Evolutionary conservation across 352 stramenopile genomes (phyloP), one percentile per base, ranked within the genome.

Genomic region (Phytophthora pisi): DNA sequence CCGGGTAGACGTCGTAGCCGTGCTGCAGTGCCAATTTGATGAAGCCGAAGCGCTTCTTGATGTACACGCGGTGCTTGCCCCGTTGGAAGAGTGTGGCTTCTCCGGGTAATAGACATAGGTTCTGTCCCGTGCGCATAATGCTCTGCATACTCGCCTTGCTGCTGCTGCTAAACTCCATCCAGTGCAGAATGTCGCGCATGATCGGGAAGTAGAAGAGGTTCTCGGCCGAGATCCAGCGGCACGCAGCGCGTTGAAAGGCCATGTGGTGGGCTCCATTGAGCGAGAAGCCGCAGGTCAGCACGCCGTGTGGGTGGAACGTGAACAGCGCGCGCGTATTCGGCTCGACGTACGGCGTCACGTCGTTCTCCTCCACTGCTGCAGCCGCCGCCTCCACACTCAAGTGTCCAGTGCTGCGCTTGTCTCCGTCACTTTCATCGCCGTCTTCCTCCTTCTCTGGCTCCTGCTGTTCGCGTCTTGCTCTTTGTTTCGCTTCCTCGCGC

Each of bases 41-140:
- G 73, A 99, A 98, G 3, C 96, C 96, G 40, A 91, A 92, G 13
- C 95, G 82, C 30, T 90, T 86, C 57, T 97, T 92, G 52, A 99
- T 76, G 61, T 90, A 98, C 26, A 98, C 84, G 57, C 94, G 88
- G 73, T 98, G 95, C 36, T 83, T 79, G 3, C 80, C 80, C 15
- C 80, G 78, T 47, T 82, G 70, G 52, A 84, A 97, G 11, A 98
- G 65, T 16, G 95, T 98, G 6, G 93, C 95, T 77, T 98, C 96
- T 70, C 96, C 96, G 0, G 96, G 94, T 15, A 97, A 70, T 18
- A 99, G 67, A 16, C 72, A 85, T 61, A 96, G 36, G 71, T 93
- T 96, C 40, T 84, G 69, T 0, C 74, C 74, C 1, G 74, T 71
- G 8, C 51, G 60, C 81, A 92, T 89, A 46, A 93, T 69, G 3